Evolutionary conservation across 768 basidiomycete genomes (phyloP), one percentile per base, ranked within the genome.

Genomic region (Leccinellum luteum): DNA sequence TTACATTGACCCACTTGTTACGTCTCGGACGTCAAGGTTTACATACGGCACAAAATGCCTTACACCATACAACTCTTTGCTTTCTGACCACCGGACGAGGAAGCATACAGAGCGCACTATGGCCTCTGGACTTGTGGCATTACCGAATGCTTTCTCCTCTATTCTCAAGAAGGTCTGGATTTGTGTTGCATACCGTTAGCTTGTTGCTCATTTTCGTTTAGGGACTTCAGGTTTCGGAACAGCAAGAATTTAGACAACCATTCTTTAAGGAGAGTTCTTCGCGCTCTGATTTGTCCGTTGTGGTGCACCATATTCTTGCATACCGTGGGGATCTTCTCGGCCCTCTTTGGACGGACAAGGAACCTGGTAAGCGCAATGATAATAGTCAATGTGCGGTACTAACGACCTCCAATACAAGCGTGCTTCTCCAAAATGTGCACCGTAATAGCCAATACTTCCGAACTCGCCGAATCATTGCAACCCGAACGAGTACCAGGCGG

Each of bases 1-100:
- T 55, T 72, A 69, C 31, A 54, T 84, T 3, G 78, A 82, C 41
- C 77, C 78, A 50, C 74, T 76, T 19, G 81, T 83, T 8, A 70
- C 74, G 0, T 70, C 72, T 10, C 75, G 81, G 28, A 71, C 81
- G 0, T 71, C 81, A 3, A 76, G 74, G 43, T 61, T 71, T 47
- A 78, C 78, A 0, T 78, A 77, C 43, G 78, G 78, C 1, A 64
- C 69, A 13, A 60, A 73, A 43, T 70, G 72, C 43, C 9, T 35
- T 23, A 60, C 55, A 2, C 13, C 21, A 0, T 82, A 69, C 59
- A 58, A 74, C 25, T 14, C 60, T 0, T 51, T 32, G 12, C 56
- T 68, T 28, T 54, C 65, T 0, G 81, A 79, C 15, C 82, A 84
- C 58, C 35, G 52, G 6, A 47, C 54, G 12, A 75, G 81, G 35